Base-by-base conservation (phyloP, 306 rosid genomes). In the Elaeagnus macrophylla region DNA sequence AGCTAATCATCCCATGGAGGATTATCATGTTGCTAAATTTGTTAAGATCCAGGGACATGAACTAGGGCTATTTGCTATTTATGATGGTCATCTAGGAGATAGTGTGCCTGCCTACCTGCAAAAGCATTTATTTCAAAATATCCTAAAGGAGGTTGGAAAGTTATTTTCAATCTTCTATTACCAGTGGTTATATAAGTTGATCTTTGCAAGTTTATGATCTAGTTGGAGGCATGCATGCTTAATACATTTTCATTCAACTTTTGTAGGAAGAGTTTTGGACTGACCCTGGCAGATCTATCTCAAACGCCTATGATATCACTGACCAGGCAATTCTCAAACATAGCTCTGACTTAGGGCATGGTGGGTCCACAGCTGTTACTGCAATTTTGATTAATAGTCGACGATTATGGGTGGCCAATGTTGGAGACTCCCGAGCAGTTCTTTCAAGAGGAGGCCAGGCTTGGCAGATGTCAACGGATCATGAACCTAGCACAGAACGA, bases 1-100 rank as follows among this genome's bases (percentile, higher is more conserved):
- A 83, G 95, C 97, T 56, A 84, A 86, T 69, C 97, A 90, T 66
- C 95, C 95, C 42, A 90, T 90, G 97, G 97, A 90, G 79, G 97
- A 90, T 78, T 86, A 83, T 72, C 95, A 90, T 68, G 97, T 90
- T 61, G 84, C 97, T 61, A 83, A 90, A 71, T 90, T 90, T 67
- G 72, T 72, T 54, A 78, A 55, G 84, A 59, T 64, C 59, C 68
- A 79, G 48, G 81, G 65, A 32, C 84, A 81, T 57, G 95, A 90
- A 62, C 61, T 90, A 54, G 97, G 97, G 18, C 78, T 90, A 57
- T 90, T 90, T 68, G 97, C 97, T 9, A 83, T 90, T 19, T 90
- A 83, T 60, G 97, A 90, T 61, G 97, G 97, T 39, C 97, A 90
- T 74, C 66, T 83, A 57, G 94, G 95, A 38, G 91, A 90, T 54